Conservation (phyloP, 2,329 filamentous ascomycete genomes). For the Phaeoacremonium minimum region DNA sequence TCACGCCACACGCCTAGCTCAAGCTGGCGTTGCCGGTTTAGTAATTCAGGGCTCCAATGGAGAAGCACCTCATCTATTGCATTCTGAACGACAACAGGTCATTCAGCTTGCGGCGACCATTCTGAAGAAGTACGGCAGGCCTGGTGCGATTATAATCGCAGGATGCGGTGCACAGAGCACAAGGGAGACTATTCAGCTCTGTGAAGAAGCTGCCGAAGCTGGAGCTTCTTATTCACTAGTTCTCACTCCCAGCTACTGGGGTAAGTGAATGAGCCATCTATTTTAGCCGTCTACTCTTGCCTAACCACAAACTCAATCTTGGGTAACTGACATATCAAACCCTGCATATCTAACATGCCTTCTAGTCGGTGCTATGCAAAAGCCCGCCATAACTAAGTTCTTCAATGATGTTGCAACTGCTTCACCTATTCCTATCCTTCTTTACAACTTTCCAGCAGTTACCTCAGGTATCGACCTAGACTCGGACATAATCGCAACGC, state of each 20-base stretch:
- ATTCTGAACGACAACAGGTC: not conserved
- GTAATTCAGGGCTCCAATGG: slow-evolving; percentile 1
- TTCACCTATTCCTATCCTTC: slow-evolving; percentile 20
- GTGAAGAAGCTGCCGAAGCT: slow-evolving; percentile 1
- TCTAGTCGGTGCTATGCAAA: not conserved
- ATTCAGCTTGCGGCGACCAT: not conserved
- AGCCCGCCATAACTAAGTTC: slow-evolving; percentile 35
- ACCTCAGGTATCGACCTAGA: slow-evolving; percentile 2
- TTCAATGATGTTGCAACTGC: slow-evolving; percentile 51
- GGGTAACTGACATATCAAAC: too few relatives aligned
- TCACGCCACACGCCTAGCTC: slow-evolving; percentile 1
- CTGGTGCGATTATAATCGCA: not conserved
- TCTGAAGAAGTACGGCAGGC: not conserved
- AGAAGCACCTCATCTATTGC: slow-evolving; percentile 2
- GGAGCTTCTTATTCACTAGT: slow-evolving; percentile 1
- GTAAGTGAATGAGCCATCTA: too few relatives aligned
- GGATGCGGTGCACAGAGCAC: slow-evolving; percentile 1
- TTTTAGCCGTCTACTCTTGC: too few relatives aligned
- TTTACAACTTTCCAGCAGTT: slow-evolving; percentile 2
- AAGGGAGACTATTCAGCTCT: slow-evolving; percentile 1
- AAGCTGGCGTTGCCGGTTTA: slow-evolving; percentile 1
- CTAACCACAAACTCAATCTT: too few relatives aligned
- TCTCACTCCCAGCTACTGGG: slow-evolving; percentile 2
- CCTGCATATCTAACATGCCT: too few relatives aligned
- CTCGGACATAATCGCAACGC: not conserved